phyloP scores from a whole-genome alignment of 2,329 filamentous ascomycete genomes.

The Sclerotinia borealis region DNA sequence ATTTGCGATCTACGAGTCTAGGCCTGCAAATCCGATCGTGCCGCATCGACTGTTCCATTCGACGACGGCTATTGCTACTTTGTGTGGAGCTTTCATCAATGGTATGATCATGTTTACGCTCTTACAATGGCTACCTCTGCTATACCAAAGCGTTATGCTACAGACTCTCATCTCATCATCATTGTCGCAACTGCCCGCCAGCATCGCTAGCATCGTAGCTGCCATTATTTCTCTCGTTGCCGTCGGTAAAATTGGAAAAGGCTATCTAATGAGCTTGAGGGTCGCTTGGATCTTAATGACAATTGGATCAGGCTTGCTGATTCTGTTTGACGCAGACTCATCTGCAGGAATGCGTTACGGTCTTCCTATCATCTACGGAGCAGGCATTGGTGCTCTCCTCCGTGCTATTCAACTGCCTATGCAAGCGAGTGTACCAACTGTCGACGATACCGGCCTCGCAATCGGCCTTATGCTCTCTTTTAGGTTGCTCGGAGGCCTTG shows the following conservation, averaged over 20 bases:
- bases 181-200: no score
- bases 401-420: constrained; percentile 26
- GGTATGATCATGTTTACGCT: no score
- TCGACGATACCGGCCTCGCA: constrained; percentile 35
- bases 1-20: constrained; percentile 39
- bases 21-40: background rate
- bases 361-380: background rate
- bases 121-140: background rate
- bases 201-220: constrained; percentile 45
- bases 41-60: background rate
- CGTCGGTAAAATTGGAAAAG: no score
- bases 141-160: background rate
- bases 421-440: constrained; percentile 32
- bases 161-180: background rate
- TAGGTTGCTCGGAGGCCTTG: constrained; percentile 35
- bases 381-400: constrained; percentile 24
- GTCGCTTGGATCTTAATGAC: background rate
- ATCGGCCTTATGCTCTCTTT: constrained; percentile 33
- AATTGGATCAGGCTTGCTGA: background rate
- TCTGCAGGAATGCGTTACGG: background rate
- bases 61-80: no score
- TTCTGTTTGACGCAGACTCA: background rate
- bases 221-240: constrained; percentile 37
- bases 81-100: no score
- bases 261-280: no score